These are phyloP conservation scores for Dendrobium chrysotoxum DNA, from an alignment of 106 monocot genomes.

Conservation along the genomic window DNA sequence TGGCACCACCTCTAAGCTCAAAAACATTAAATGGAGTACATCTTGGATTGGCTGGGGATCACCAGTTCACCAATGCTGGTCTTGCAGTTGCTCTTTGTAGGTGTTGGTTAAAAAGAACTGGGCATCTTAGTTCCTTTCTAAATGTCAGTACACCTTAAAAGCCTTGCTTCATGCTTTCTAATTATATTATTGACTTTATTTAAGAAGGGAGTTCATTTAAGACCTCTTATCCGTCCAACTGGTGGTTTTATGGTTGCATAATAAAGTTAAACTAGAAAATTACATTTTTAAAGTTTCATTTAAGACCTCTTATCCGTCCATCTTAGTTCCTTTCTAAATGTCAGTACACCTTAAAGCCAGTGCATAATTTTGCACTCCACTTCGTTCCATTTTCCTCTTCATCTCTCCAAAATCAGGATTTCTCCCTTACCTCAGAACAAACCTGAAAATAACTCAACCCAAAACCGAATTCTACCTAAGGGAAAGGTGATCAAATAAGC, in stretches of 20 bases:
- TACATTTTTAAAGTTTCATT: conserved; percentile 2
- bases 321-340: too few species aligned
- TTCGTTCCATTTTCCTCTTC: too few species aligned
- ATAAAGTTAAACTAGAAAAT: background rate
- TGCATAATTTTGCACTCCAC: too few species aligned
- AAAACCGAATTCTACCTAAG: too few species aligned
- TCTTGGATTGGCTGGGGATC: conserved; percentile 85
- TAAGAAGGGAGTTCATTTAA: background rate
- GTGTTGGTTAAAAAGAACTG: conserved; percentile 64
- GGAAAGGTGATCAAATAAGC: too few species aligned
- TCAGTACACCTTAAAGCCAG: too few species aligned
- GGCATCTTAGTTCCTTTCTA: conserved; percentile 17
- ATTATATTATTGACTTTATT: background rate
- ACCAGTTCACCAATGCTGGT: conserved; percentile 86
- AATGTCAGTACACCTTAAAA: conserved; percentile 32
- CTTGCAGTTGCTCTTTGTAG: conserved; percentile 80
- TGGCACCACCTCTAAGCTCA: conserved; percentile 43
- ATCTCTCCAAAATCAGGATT: too few species aligned
- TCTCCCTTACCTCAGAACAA: too few species aligned
- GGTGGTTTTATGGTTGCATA: background rate
- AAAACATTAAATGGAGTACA: conserved; percentile 34
- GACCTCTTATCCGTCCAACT: background rate
- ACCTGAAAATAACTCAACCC: too few species aligned
- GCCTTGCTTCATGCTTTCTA: background rate
- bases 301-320: too few species aligned